phyloP scores from a whole-genome alignment of 495 filamentous ascomycete genomes.

The Penicillium lagena region DNA sequence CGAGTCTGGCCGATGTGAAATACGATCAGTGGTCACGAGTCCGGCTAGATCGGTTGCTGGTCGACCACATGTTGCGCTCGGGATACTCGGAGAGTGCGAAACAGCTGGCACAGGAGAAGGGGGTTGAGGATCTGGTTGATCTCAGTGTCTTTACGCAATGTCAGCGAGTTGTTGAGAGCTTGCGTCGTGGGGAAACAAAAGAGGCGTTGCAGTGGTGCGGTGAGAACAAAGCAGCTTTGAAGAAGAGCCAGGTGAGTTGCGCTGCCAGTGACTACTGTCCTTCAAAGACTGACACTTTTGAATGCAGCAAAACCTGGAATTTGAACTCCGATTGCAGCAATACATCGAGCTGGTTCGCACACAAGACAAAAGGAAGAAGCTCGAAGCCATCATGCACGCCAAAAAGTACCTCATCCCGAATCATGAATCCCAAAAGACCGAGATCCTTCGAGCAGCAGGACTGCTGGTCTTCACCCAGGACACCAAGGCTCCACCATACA shows the following conservation, averaged over 20 bases:
- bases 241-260: constrained; percentile 67
- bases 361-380: constrained; percentile 48
- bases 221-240: constrained; percentile 83
- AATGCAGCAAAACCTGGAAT: constrained; percentile 75
- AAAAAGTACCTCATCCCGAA: constrained; percentile 70
- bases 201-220: constrained; percentile 85
- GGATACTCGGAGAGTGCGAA: constrained; percentile 76
- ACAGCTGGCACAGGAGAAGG: constrained; percentile 64
- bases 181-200: constrained; percentile 62
- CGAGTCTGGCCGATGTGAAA: constrained; percentile 81
- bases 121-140: constrained; percentile 77
- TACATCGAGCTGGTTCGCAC: constrained; percentile 84
- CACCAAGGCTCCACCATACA: constrained; percentile 55
- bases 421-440: constrained; percentile 56
- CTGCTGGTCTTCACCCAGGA: constrained; percentile 69
- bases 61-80: constrained; percentile 81
- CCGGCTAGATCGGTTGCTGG: constrained; percentile 75
- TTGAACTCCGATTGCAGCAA: constrained; percentile 90
- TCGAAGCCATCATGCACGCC: constrained; percentile 76
- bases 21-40: constrained; percentile 86
- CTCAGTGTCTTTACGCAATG: constrained; percentile 82
- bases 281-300: constrained; percentile 16
- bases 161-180: constrained; percentile 62
- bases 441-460: constrained; percentile 68
- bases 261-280: not conserved